Base-by-base conservation (phyloP, 2,329 filamentous ascomycete species). In the Clathrospora elynae region DNA sequence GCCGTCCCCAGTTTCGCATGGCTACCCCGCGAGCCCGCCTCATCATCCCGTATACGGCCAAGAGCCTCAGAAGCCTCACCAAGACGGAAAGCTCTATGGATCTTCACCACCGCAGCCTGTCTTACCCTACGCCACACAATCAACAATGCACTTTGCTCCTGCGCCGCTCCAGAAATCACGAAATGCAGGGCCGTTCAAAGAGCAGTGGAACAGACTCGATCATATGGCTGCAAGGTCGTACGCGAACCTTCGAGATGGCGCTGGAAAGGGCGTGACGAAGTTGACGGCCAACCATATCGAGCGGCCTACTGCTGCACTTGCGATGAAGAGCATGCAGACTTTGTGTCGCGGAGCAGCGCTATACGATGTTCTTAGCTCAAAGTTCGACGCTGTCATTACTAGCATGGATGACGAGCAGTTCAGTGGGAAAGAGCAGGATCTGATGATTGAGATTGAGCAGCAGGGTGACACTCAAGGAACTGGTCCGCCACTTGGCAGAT, bases 381-480 rank as follows among this genome's bases (percentile, higher is more conserved):
- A 82, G 37, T 78, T 91, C 47, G 80, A 88, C 63, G 72, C 81
- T 30, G 77, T 89, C 42, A 82, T 91, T 64, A 88, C 86, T 1
- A 75, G 80, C 18, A 90, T 91, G 41, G 87, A 91, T 63, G 75
- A 78, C 13, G 85, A 87, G 17, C 73, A 66, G 7, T 79, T 79
- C 39, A 73, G 67, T 45, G 76, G 76, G 10, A 68, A 72, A 40
- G 75, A 86, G 59, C 75, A 73, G 37, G 80, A 82, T 39, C 68
- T 86, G 19, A 57, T 65, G 51, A 55, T 66, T 36, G 58, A 61
- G 23, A 39, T 23, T 3, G 40, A 53, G 23, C 36, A 53, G 14
- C 45, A 55, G 13, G 37, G 56, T 18, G 38, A 45, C 20, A 38
- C 46, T 6, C 48, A 51, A 9, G 42, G 35, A 11, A 51, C 57